Evolutionary conservation across 1,284 basidiomycete genomes (phyloP).

Genomic region (Cutaneotrichosporon cutaneum): DNA sequence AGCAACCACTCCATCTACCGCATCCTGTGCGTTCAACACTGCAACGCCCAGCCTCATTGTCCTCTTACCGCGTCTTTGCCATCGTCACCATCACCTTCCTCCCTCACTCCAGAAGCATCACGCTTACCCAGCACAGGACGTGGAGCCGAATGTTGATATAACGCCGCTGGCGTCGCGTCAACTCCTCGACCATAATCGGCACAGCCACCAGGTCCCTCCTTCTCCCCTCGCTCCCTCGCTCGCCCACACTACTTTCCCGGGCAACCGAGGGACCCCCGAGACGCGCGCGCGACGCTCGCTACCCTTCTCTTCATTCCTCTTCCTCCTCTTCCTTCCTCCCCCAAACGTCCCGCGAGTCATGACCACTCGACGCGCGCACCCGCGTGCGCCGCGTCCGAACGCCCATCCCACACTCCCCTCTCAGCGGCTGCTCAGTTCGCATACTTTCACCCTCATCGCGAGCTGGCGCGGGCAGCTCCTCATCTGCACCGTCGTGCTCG

Average conservation of each 20-base stretch:
- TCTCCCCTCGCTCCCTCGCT: background rate
- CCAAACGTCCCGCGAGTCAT: constrained; percentile 8
- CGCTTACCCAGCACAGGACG: background rate
- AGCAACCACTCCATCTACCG: background rate
- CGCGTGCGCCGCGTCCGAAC: constrained; percentile 4
- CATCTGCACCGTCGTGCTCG: constrained; percentile 43
- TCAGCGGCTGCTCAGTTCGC: constrained; percentile 32
- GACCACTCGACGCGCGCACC: constrained; percentile 12
- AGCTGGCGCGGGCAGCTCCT: constrained; percentile 51
- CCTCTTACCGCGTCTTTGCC: background rate
- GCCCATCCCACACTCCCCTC: background rate
- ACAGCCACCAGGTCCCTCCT: background rate
- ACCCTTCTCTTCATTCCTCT: background rate
- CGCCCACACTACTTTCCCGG: background rate
- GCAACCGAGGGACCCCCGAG: background rate
- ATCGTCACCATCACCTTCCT: background rate
- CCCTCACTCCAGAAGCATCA: background rate
- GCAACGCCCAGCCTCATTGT: background rate
- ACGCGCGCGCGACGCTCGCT: background rate
- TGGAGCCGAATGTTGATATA: constrained; percentile 8
- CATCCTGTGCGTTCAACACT: background rate
- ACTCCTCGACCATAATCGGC: background rate
- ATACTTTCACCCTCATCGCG: constrained; percentile 44
- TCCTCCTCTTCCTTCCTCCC: background rate
- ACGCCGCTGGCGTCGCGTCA: constrained; percentile 1